These are phyloP conservation scores for Cicer judaicum DNA, from an alignment of 306 rosid genomes.

Conservation along the genomic window DNA sequence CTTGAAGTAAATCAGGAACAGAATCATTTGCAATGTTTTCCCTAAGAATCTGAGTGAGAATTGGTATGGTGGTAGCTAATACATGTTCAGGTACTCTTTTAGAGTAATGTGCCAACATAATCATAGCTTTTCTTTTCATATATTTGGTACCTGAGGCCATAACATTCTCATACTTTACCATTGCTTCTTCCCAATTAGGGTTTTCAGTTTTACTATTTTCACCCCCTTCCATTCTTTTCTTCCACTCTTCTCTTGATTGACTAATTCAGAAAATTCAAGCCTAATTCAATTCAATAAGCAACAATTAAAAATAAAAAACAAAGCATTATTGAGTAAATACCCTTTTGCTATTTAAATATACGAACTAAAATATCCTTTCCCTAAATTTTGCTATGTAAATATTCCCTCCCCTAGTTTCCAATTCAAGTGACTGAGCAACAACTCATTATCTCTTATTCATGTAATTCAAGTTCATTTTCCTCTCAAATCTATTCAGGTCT, in stretches of 20 bases:
- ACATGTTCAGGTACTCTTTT: slow-evolving; percentile 51
- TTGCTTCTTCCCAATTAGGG: slow-evolving; percentile 50
- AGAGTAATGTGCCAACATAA: slow-evolving; percentile 42
- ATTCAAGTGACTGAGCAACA: too few species aligned
- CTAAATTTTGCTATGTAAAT: too few species aligned
- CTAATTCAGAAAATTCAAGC: slow-evolving; percentile 38
- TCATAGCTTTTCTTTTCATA: slow-evolving; percentile 46
- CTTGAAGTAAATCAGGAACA: slow-evolving; percentile 41
- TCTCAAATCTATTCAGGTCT: too few species aligned
- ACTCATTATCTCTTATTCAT: too few species aligned
- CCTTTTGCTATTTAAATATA: too few species aligned
- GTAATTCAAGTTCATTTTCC: too few species aligned
- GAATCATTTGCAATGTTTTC: slow-evolving; percentile 34
- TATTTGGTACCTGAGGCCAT: slow-evolving; percentile 47
- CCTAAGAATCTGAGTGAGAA: slow-evolving; percentile 49
- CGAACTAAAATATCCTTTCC: too few species aligned
- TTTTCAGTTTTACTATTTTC: slow-evolving; percentile 28
- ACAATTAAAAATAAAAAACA: not conserved
- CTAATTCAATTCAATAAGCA: slow-evolving; percentile 26
- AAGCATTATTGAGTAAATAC: too few species aligned
- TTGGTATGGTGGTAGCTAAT: slow-evolving; percentile 45
- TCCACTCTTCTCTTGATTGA: slow-evolving; percentile 3
- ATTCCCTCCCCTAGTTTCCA: too few species aligned
- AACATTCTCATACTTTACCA: slow-evolving; percentile 42
- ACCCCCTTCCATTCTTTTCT: slow-evolving; percentile 3